Base-by-base conservation (phyloP, 805 yeast genomes). In the Barnettozyma vustinii region DNA sequence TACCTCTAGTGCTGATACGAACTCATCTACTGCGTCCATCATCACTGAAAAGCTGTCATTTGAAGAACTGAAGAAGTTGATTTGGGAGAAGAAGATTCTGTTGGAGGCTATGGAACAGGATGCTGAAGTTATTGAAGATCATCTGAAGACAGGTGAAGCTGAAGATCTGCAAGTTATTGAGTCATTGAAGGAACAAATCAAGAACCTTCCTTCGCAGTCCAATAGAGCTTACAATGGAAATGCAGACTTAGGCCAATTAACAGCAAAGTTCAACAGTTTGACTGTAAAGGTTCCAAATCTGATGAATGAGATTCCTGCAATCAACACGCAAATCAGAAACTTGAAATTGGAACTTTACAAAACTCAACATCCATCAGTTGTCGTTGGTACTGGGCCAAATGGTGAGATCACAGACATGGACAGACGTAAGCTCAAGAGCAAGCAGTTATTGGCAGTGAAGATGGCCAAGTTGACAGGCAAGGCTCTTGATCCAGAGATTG, bases 381-480 rank as follows among this genome's bases (percentile, higher is more conserved):
- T 88, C 64, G 71, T 75, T 20, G 97, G 97, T 2, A 80, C 92
- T 9, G 98, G 97, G 2, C 84, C 89, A 36, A 80, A 84, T 60
- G 97, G 97, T 10, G 80, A 81, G 54, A 76, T 89, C 9, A 90
- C 97, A 3, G 96, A 87, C 21, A 67, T 78, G 8, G 97, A 91
- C 62, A 77, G 86, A 50, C 77, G 85, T 49, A 85, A 86, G 58
- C 91, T 91, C 40, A 83, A 79, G 56, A 81, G 88, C 40, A 84
- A 86, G 61, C 91, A 91, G 37, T 68, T 82, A 50, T 72, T 94
- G 56, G 82, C 83, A 53, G 84, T 89, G 33, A 78, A 96, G 53
- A 90, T 92, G 96, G 95, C 96, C 20, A 88, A 92, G 13, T 74
- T 92, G 57, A 91, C 97, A 0, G 97, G 97, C 1, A 84, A 82